Conservation (phyloP, 768 basidiomycete genomes). For the Dendrothele bispora region DNA sequence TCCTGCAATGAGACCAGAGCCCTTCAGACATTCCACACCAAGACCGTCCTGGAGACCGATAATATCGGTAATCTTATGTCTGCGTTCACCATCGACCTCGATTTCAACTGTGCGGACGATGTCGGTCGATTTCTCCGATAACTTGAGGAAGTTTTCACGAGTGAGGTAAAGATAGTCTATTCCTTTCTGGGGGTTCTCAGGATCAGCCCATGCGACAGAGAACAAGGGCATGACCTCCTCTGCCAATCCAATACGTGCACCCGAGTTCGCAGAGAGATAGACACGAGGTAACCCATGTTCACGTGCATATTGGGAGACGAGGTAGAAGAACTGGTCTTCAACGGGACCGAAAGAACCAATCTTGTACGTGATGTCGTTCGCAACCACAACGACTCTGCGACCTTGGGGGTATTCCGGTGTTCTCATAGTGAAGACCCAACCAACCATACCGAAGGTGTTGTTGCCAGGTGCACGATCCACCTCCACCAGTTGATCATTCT, state of each 20-base stretch:
- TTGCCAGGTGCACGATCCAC: constrained; percentile 92
- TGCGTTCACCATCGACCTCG: constrained; percentile 80
- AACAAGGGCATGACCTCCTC: constrained; percentile 90
- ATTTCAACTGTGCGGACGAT: constrained; percentile 83
- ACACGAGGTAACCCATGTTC: constrained; percentile 87
- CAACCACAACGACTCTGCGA: constrained; percentile 84
- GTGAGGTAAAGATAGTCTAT: constrained; percentile 96
- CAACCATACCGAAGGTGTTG: constrained; percentile 97
- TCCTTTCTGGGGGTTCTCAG: constrained; percentile 86
- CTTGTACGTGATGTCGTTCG: constrained; percentile 98
- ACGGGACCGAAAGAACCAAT: constrained; percentile 96
- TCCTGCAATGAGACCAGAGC: constrained; percentile 97
- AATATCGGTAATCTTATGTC: constrained; percentile 94
- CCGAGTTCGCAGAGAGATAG: constrained; percentile 98
- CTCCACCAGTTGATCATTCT: constrained; percentile 87
- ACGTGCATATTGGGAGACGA: constrained; percentile 92
- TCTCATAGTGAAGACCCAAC: constrained; percentile 89
- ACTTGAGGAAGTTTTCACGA: constrained; percentile 83
- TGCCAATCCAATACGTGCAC: constrained; percentile 93
- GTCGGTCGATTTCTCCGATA: constrained; percentile 81
- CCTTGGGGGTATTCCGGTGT: constrained; percentile 94
- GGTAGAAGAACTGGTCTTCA: constrained; percentile 97
- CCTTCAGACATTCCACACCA: constrained; percentile 93
- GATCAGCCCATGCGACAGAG: constrained; percentile 89
- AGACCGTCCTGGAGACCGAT: constrained; percentile 97